Conservation (phyloP, 2,329 filamentous ascomycete species). For the Cercospora brassicicola region DNA sequence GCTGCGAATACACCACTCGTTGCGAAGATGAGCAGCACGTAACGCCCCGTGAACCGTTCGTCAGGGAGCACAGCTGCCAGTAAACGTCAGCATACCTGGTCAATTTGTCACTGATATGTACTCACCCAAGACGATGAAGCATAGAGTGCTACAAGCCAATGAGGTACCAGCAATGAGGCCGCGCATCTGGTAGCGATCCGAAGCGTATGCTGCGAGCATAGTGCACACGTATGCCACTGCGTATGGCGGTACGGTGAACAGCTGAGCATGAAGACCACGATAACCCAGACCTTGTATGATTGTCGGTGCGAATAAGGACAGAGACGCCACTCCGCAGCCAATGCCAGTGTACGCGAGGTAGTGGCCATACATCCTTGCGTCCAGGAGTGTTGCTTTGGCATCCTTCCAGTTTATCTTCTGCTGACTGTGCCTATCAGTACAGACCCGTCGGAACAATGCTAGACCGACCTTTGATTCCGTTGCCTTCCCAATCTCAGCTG, state of each 20-base stretch:
- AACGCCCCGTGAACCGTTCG: background rate
- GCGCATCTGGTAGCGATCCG: background rate
- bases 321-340: background rate
- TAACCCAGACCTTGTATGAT: conserved; percentile 67
- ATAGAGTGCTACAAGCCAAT: background rate
- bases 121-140: background rate
- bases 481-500: background rate
- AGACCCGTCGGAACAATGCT: background rate
- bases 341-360: background rate
- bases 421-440: background rate
- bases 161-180: background rate
- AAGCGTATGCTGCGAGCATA: background rate
- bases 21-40: background rate
- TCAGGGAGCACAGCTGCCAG: background rate
- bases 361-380: background rate
- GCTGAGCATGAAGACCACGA: conserved; percentile 49
- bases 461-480: background rate
- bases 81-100: background rate
- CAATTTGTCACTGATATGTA: background rate
- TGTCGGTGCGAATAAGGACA: background rate
- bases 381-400: background rate
- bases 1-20: background rate
- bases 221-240: conserved; percentile 49
- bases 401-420: background rate
- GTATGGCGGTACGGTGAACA: conserved; percentile 39